phyloP scores from a whole-genome alignment of 805 yeast genomes.

The Kuraishia cidri region DNA sequence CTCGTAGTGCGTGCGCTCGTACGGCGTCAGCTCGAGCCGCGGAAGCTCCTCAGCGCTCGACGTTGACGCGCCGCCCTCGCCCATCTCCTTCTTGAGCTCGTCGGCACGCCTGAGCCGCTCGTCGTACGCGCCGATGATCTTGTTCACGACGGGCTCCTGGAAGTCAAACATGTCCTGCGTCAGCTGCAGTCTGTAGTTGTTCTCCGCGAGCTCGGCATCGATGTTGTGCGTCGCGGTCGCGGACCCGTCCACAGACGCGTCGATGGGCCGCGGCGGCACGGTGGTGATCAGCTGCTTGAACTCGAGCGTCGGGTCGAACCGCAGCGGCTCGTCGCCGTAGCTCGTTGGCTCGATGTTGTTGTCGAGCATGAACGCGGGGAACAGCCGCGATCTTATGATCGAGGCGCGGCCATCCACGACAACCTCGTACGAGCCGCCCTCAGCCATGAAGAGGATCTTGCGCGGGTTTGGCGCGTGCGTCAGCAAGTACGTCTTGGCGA shows the following conservation, averaged over 20 bases:
- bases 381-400: constrained; percentile 24
- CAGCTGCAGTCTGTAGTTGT: background rate
- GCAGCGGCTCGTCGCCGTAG: background rate
- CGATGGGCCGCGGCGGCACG: constrained; percentile 7
- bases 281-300: constrained; percentile 14
- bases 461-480: constrained; percentile 27
- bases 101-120: constrained; percentile 2
- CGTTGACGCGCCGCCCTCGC: background rate
- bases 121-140: constrained; percentile 15
- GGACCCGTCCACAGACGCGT: background rate
- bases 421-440: constrained; percentile 25
- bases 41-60: background rate
- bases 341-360: background rate
- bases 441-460: constrained; percentile 25
- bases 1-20: constrained; percentile 19
- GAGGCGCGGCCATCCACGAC: constrained; percentile 6
- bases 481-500: constrained; percentile 28
- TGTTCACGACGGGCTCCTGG: background rate
- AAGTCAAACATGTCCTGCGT: background rate
- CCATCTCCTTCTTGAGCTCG: constrained; percentile 1
- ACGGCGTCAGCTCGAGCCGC: constrained; percentile 5
- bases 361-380: constrained; percentile 4
- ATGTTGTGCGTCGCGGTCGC: background rate
- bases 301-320: constrained; percentile 22
- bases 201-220: background rate